These are phyloP conservation scores for Sphenostylis stenocarpa DNA, from an alignment of 306 rosid species.

Conservation along the genomic window DNA sequence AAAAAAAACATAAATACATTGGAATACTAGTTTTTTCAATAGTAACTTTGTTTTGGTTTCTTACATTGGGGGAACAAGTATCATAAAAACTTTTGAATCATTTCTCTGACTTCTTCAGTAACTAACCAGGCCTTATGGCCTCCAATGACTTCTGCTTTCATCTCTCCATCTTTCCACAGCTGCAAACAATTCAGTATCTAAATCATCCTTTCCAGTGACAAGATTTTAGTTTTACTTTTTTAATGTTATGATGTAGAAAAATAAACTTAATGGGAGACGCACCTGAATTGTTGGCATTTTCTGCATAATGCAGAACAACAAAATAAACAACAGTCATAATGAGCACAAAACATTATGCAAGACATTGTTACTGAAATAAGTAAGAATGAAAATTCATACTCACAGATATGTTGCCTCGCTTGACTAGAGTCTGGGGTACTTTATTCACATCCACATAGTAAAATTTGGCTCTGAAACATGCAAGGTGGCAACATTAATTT, in stretches of 20 bases:
- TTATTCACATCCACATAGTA: conserved; percentile 87
- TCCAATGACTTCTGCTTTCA: conserved; percentile 83
- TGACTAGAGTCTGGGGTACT: conserved; percentile 81
- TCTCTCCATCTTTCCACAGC: conserved; percentile 95
- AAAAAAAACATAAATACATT: neutral
- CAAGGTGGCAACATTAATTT: neutral
- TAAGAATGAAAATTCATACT: conserved; percentile 4
- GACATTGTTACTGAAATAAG: neutral
- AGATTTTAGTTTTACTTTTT: neutral
- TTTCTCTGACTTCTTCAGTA: conserved; percentile 78
- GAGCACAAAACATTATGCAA: neutral
- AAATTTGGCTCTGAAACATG: conserved; percentile 57
- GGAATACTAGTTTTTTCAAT: neutral
- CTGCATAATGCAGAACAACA: conserved; percentile 43
- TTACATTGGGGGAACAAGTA: neutral
- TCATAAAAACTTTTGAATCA: conserved; percentile 60
- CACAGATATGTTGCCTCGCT: conserved; percentile 85
- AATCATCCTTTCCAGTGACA: neutral
- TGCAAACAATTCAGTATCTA: conserved; percentile 38
- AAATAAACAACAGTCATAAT: neutral
- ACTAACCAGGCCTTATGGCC: conserved; percentile 93
- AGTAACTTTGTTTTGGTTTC: neutral
- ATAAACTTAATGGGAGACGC: conserved; percentile 11
- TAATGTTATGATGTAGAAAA: neutral
- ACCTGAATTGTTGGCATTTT: conserved; percentile 99